Conservation (phyloP, 139 green algal genomes). For the Edaphochlamys debaryana region DNA sequence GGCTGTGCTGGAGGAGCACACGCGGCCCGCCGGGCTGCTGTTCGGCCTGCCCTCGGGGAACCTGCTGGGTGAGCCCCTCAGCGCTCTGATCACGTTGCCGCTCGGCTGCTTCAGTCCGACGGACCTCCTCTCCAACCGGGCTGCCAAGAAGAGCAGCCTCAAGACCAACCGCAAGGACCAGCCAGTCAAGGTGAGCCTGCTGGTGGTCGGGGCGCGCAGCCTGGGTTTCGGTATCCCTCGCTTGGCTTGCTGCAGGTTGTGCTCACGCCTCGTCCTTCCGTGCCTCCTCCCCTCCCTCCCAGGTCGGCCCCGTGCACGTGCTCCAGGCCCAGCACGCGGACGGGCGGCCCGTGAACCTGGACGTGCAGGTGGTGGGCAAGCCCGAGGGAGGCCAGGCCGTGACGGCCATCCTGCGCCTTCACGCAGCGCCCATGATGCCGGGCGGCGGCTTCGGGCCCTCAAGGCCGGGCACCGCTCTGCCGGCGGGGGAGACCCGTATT, state of each 20-base stretch:
- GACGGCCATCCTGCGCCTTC: conserved; percentile 6
- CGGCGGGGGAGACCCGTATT: too few relatives aligned
- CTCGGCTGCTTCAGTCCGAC: not conserved
- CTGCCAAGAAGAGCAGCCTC: conserved; percentile 34
- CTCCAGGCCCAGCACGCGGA: conserved; percentile 2
- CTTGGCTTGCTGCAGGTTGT: not conserved
- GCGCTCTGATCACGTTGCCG: not conserved
- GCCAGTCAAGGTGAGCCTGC: conserved; percentile 3
- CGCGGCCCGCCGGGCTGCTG: conserved; percentile 32
- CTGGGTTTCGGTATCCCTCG: not conserved
- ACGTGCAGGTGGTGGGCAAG: conserved; percentile 36
- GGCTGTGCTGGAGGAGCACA: conserved; percentile 26
- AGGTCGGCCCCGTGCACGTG: conserved; percentile 15
- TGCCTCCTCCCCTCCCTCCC: not conserved
- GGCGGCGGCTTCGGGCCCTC: too few relatives aligned
- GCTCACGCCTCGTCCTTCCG: not conserved
- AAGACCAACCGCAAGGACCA: conserved; percentile 12
- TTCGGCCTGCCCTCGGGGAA: conserved; percentile 5
- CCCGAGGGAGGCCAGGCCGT: not conserved
- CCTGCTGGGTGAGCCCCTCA: conserved; percentile 3
- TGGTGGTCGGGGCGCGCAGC: too few relatives aligned
- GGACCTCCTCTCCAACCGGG: conserved; percentile 6
- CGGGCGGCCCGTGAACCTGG: not conserved
- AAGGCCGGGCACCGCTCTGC: not conserved
- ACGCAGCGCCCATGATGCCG: conserved; percentile 13